A percentile compares a stretch with the other conserved stretches of the same genome.
Conservation (phyloP, 306 rosid species). For the Alnus rubra region DNA sequence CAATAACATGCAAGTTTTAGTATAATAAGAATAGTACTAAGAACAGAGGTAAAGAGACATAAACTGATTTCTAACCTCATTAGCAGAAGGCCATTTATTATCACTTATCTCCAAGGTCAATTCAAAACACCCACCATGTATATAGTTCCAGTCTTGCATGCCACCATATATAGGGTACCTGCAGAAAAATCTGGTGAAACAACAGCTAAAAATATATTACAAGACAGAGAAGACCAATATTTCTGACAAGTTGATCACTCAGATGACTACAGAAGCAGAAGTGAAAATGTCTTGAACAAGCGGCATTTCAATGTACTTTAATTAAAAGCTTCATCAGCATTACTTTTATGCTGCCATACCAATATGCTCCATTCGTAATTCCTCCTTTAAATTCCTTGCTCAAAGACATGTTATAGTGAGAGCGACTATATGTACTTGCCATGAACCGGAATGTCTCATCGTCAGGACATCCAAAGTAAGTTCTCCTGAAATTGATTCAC, state of each 20-base stretch:
- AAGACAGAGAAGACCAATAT: conserved; percentile 3
- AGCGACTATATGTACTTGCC: conserved; percentile 82
- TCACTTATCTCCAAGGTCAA: conserved; percentile 89
- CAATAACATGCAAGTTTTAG: background rate
- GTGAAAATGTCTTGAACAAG: background rate
- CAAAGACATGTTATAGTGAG: conserved; percentile 85
- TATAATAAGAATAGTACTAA: background rate
- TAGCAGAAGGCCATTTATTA: conserved; percentile 86
- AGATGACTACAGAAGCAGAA: background rate
- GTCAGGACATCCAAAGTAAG: conserved; percentile 84
- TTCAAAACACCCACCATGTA: conserved; percentile 84
- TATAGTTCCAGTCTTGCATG: conserved; percentile 99
- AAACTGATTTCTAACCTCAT: conserved; percentile 61
- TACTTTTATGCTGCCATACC: conserved; percentile 53
- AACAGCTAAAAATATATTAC: conserved; percentile 26
- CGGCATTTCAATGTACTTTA: background rate
- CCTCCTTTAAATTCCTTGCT: conserved; percentile 84
- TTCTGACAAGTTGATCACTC: background rate
- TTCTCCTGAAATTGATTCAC: conserved; percentile 56
- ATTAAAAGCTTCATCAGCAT: conserved; percentile 21
- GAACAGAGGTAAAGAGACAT: background rate
- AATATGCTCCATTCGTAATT: conserved; percentile 84
- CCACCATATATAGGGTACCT: conserved; percentile 98
- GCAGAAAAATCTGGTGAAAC: conserved; percentile 38
- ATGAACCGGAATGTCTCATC: conserved; percentile 79